phyloP scores from a whole-genome alignment of 1,284 basidiomycete species.

The Rhizoctonia solani region DNA sequence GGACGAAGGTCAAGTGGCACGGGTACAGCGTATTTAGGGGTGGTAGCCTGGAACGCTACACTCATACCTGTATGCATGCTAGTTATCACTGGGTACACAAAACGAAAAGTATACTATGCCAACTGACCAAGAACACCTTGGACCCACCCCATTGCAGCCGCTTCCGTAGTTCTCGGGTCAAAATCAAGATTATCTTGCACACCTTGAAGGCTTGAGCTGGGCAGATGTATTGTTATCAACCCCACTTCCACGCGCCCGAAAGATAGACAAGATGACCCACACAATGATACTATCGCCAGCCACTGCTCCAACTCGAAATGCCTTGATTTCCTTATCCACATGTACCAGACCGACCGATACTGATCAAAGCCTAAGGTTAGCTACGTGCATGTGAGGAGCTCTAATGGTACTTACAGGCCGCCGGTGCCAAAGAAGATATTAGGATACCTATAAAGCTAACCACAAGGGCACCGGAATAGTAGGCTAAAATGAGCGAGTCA shows the following conservation, averaged over 20 bases:
- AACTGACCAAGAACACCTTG: constrained; percentile 12
- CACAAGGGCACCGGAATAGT: constrained; percentile 17
- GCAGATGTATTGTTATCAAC: background rate
- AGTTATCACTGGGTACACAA: background rate
- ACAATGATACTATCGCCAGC: background rate
- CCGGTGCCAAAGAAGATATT: constrained; percentile 21
- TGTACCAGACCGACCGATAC: constrained; percentile 25
- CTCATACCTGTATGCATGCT: background rate
- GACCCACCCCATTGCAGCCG: constrained; percentile 29
- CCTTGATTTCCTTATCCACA: constrained; percentile 6
- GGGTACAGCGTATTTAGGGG: constrained; percentile 4
- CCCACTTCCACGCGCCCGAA: background rate
- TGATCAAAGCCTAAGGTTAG: background rate
- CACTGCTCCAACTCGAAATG: constrained; percentile 23
- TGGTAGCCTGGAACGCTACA: constrained; percentile 14
- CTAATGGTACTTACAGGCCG: constrained; percentile 7
- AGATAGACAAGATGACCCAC: background rate
- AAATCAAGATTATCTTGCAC: background rate
- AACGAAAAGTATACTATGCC: too few relatives aligned
- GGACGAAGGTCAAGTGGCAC: constrained; percentile 7
- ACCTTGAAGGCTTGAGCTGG: background rate
- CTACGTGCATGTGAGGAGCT: too few relatives aligned
- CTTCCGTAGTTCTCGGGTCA: background rate
- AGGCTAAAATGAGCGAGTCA: too few relatives aligned
- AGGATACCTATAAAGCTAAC: background rate